Evolutionary conservation across 1,139 yeast species (phyloP).

Genomic region (Scheffersomyces titani): DNA sequence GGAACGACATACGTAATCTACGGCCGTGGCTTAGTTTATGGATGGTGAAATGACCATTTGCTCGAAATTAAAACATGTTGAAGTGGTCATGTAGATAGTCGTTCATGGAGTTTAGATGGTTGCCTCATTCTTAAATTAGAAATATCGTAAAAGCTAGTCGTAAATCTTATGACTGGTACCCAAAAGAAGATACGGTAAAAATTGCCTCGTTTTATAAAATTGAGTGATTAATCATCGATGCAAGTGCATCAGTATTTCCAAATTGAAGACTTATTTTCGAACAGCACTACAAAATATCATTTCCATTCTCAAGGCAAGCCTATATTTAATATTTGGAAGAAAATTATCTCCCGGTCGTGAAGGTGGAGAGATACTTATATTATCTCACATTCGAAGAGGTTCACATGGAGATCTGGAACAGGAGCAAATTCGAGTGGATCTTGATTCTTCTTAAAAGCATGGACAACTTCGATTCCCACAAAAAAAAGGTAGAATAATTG

Average conservation of each 20-base stretch:
- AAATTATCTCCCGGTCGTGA: neutral
- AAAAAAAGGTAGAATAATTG: neutral
- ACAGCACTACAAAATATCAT: neutral
- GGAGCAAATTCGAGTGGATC: neutral
- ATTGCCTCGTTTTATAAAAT: neutral
- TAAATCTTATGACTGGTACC: too few species aligned
- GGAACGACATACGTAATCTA: neutral
- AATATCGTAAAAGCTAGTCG: neutral
- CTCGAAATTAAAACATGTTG: neutral
- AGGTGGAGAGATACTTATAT: neutral
- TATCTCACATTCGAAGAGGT: neutral
- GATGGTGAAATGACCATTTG: neutral
- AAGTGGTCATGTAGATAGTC: neutral
- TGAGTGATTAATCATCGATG: neutral
- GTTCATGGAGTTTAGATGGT: neutral
- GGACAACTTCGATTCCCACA: neutral
- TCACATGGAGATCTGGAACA: neutral
- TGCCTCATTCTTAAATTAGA: neutral
- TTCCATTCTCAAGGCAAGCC: neutral
- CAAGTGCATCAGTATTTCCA: neutral
- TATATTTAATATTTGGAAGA: too few species aligned
- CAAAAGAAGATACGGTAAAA: neutral
- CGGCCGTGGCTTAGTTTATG: neutral
- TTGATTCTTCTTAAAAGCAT: neutral
- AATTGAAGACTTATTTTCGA: neutral